These are phyloP conservation scores for Neofusicoccum cordaticola DNA, from an alignment of 2,329 filamentous ascomycete genomes.

Conservation along the genomic window DNA sequence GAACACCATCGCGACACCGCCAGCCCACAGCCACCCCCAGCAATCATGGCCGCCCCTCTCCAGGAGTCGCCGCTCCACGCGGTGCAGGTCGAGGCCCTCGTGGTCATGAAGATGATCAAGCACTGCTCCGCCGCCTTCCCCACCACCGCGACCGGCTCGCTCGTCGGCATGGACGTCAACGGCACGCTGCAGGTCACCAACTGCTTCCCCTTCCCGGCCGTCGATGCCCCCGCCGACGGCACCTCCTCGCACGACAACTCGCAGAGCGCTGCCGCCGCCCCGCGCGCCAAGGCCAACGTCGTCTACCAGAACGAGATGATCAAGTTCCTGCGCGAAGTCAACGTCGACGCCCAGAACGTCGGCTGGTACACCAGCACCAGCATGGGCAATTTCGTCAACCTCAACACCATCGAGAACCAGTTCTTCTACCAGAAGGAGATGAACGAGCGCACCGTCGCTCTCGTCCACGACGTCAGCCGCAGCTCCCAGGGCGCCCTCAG, in stretches of 20 bases:
- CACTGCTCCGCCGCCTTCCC: constrained; percentile 87
- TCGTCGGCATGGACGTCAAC: constrained; percentile 89
- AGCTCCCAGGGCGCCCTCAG: constrained; percentile 89
- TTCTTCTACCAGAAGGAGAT: constrained; percentile 91
- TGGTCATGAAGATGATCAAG: constrained; percentile 97
- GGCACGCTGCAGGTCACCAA: constrained; percentile 87
- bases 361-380: constrained; percentile 99
- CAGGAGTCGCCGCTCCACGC: constrained; percentile 65
- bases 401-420: constrained; percentile 96
- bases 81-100: constrained; percentile 92
- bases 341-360: constrained; percentile 95
- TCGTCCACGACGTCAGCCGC: constrained; percentile 93
- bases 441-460: constrained; percentile 80
- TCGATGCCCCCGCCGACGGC: constrained; percentile 63
- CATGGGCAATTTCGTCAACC: constrained; percentile 97
- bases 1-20: constrained; percentile 9
- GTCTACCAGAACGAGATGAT: constrained; percentile 96
- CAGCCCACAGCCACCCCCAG: background rate
- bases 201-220: constrained; percentile 85
- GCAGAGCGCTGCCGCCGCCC: constrained; percentile 66
- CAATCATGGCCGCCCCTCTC: constrained; percentile 35
- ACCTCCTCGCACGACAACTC: constrained; percentile 26
- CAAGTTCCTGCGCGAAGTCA: constrained; percentile 91
- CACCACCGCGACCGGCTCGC: constrained; percentile 80
- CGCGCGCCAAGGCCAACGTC: constrained; percentile 85